Base-by-base conservation (phyloP, 495 filamentous ascomycete genomes). In the Aspergillus panamensis region DNA sequence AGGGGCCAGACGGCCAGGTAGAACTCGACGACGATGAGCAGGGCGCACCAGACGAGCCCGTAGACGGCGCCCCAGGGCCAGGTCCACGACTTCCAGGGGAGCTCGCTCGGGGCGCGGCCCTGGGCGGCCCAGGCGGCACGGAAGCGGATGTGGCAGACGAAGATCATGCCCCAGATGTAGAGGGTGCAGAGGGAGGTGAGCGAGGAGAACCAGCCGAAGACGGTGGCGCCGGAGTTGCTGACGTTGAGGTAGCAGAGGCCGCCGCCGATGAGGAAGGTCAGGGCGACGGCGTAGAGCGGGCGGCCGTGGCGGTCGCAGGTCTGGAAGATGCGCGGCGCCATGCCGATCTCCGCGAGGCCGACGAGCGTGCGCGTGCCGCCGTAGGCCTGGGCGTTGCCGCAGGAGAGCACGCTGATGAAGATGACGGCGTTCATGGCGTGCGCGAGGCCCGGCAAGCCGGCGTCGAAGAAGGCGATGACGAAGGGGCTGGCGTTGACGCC, bases 371-470 rank as follows among this genome's bases (percentile, higher is more conserved):
- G 70, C 1, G 70, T 72, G 30, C 69, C 70, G 21, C 69, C 70
- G 62, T 68, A 75, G 57, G 67, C 70, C 58, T 72, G 70, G 3
- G 69, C 72, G 65, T 95, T 95, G 48, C 83, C 89, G 0, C 85
- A 81, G 5, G 86, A 89, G 62, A 82, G 81, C 6, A 84, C 86
- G 1, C 84, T 82, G 50, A 81, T 85, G 44, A 91, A 72, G 48
- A 91, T 82, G 35, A 86, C 82, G 8, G 84, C 89, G 70, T 93
- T 95, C 72, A 95, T 86, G 55, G 91, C 84, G 45, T 83, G 82
- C 3, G 85, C 86, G 9, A 92, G 77, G n/a, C 77, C 80, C n/a
- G 68, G 75, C 61, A 93, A 85, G 12, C 83, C 77, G 3, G 87
- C 85, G 21, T 82, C 70, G 68, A 71, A 70, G 56, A 85, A 81